Evolutionary conservation across 2,329 filamentous ascomycete species (phyloP).

Genomic region (Pseudonectria foliicola): DNA sequence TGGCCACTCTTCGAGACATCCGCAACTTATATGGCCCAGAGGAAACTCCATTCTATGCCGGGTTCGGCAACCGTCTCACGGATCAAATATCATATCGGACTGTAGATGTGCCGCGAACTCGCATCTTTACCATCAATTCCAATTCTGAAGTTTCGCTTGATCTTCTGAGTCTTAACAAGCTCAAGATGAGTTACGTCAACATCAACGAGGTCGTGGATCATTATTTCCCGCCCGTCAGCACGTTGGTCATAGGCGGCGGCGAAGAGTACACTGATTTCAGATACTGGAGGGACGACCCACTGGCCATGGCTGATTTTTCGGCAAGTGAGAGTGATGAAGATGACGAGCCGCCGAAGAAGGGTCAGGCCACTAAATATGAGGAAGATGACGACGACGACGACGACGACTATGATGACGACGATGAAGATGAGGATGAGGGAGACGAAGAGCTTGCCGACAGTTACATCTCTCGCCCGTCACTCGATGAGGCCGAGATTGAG

Average conservation of each 20-base stretch:
- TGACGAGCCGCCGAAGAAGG: slow-evolving; percentile 41
- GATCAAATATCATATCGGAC: slow-evolving; percentile 94
- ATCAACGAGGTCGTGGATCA: slow-evolving; percentile 98
- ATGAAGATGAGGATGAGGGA: slow-evolving; percentile 32
- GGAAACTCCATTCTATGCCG: slow-evolving; percentile 85
- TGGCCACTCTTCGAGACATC: slow-evolving; percentile 95
- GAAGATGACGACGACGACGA: slow-evolving; percentile 40
- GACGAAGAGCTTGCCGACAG: slow-evolving; percentile 25
- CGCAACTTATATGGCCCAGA: slow-evolving; percentile 75
- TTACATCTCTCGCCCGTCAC: slow-evolving; percentile 23
- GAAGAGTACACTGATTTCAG: slow-evolving; percentile 96
- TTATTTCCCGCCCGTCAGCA: slow-evolving; percentile 88
- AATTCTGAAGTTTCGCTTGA: slow-evolving; percentile 94
- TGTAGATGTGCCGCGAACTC: slow-evolving; percentile 86
- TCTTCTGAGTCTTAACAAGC: slow-evolving; percentile 81
- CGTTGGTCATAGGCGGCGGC: slow-evolving; percentile 79
- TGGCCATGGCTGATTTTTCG: slow-evolving; percentile 83
- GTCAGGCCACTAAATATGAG: slow-evolving; percentile 36
- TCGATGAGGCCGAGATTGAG: slow-evolving; percentile 33
- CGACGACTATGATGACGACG: slow-evolving; percentile 37
- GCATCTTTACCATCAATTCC: slow-evolving; percentile 98
- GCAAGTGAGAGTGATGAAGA: slow-evolving; percentile 62
- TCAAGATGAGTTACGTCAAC: slow-evolving; percentile 93
- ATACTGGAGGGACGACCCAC: slow-evolving; percentile 83
- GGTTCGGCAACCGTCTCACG: slow-evolving; percentile 92